Conservation (phyloP, 2,329 filamentous ascomycete species). For the Colletotrichum scovillei region DNA sequence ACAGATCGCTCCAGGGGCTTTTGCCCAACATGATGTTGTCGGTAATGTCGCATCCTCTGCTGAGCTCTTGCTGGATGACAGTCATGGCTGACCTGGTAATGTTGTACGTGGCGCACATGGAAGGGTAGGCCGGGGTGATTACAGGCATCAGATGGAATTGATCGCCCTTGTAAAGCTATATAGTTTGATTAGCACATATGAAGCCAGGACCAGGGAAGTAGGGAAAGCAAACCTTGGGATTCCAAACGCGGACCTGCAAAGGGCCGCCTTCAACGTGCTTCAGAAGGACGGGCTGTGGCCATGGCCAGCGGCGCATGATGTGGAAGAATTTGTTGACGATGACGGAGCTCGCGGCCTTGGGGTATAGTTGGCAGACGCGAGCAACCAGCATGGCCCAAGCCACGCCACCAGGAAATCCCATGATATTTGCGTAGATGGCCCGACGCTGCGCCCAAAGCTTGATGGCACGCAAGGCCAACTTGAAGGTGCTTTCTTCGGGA, state of each 20-base stretch:
- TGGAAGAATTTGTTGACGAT: constrained; percentile 95
- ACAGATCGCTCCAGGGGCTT: constrained; percentile 86
- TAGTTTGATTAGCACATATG: constrained; percentile 29
- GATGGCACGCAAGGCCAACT: constrained; percentile 88
- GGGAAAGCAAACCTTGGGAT: constrained; percentile 75
- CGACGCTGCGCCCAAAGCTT: constrained; percentile 96
- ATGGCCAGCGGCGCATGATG: constrained; percentile 90
- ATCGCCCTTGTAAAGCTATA: constrained; percentile 81
- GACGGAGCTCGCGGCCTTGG: constrained; percentile 87
- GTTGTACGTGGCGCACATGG: constrained; percentile 98
- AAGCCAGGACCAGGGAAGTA: neutral
- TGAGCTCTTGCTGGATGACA: constrained; percentile 85
- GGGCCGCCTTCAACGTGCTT: constrained; percentile 88
- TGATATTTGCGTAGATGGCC: constrained; percentile 94
- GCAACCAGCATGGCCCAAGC: constrained; percentile 99
- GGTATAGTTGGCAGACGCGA: constrained; percentile 94
- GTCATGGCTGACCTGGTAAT: constrained; percentile 87
- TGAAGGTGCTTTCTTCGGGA: constrained; percentile 90
- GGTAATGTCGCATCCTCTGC: constrained; percentile 80
- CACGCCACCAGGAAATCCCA: constrained; percentile 95
- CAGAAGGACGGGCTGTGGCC: constrained; percentile 92
- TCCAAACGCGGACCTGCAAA: constrained; percentile 90
- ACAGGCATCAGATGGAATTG: constrained; percentile 94
- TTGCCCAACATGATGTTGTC: constrained; percentile 83
- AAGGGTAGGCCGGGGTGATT: constrained; percentile 96